Base-by-base conservation (phyloP, 768 basidiomycete genomes). In the Trametes coccinea region DNA sequence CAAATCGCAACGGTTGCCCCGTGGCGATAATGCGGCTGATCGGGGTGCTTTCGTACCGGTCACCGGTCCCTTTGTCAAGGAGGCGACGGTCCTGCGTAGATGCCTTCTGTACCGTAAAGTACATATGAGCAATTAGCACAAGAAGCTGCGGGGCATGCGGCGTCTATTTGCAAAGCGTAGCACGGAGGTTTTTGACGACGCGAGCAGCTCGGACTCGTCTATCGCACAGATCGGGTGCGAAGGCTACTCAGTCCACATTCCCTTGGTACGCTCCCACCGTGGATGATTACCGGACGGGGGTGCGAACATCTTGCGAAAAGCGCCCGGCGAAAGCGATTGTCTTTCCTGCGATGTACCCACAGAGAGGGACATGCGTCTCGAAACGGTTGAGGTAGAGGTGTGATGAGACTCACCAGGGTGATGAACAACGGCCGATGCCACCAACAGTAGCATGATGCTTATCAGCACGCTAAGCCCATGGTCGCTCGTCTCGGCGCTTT, bases 31-130 rank as follows among this genome's bases (percentile, higher is more conserved):
- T 30, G 33, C 31, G 11, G 41, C 41, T n/a, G 49, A 37, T 37
- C 41, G 41, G 41, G 41, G n/a, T 37, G 49, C n/a, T 9, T 43
- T 43, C 49, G 31, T 7, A 14, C 34, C 34, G 14, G 33, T 22
- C 10, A 34, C 8, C 37, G 17, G 47, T 47, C 27, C 29, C 30
- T 22, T 49, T 14, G 47, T 49, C 47, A 30, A 10, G 47, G 13
- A 22, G 29, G 30, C 3, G 10, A 11, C 11, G 27, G 30, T 11
- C 47, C 10, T 29, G 5, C 29, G n/a, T 47, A 30, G 29, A 5
- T 30, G 30, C 14, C 47, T 29, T 48, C 55, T 48, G 37, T 37
- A 47, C 55, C 48, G n/a, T 56, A 56, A 49, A 39, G 46, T 48
- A 56, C 55, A 56, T 49, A 40, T 48, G 31, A n/a, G 46, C 27